phyloP scores from a whole-genome alignment of 306 rosid genomes.

The Prunus mume region DNA sequence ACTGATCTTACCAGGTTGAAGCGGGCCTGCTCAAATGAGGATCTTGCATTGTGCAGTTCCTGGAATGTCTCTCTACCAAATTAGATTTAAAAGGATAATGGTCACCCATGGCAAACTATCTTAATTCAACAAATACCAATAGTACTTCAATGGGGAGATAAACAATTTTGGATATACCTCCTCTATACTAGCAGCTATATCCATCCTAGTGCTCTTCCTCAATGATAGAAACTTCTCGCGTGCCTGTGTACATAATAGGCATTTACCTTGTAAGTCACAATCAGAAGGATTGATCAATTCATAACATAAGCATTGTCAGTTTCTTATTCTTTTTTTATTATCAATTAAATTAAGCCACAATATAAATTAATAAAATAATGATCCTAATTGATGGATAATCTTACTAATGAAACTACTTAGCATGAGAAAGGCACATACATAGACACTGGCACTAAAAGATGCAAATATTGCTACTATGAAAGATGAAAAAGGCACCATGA shows the following conservation, averaged over 20 bases:
- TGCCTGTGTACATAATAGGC: slow-evolving; percentile 56
- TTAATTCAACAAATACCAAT: slow-evolving; percentile 9
- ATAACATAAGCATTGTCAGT: background rate
- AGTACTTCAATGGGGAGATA: slow-evolving; percentile 9
- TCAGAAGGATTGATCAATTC: background rate
- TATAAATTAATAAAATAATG: background rate
- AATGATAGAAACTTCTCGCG: slow-evolving; percentile 76
- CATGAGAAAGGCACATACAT: background rate
- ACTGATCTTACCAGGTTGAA: slow-evolving; percentile 65
- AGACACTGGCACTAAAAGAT: background rate
- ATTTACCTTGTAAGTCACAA: slow-evolving; percentile 12
- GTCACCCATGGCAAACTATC: slow-evolving; percentile 36
- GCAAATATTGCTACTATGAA: background rate
- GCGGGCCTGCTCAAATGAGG: slow-evolving; percentile 76
- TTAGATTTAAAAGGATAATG: slow-evolving; percentile 51
- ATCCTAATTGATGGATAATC: background rate
- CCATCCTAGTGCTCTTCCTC: slow-evolving; percentile 73
- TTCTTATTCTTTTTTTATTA: background rate
- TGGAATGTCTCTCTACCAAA: slow-evolving; percentile 67
- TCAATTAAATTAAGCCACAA: background rate
- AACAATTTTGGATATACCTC: slow-evolving; percentile 48
- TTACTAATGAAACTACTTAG: background rate
- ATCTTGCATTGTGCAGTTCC: slow-evolving; percentile 69
- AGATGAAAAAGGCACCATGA: background rate
- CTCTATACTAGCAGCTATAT: slow-evolving; percentile 55